Evolutionary conservation across 768 basidiomycete species (phyloP), one percentile per base, ranked within the genome.

Genomic region (Termitomyces sp.): DNA sequence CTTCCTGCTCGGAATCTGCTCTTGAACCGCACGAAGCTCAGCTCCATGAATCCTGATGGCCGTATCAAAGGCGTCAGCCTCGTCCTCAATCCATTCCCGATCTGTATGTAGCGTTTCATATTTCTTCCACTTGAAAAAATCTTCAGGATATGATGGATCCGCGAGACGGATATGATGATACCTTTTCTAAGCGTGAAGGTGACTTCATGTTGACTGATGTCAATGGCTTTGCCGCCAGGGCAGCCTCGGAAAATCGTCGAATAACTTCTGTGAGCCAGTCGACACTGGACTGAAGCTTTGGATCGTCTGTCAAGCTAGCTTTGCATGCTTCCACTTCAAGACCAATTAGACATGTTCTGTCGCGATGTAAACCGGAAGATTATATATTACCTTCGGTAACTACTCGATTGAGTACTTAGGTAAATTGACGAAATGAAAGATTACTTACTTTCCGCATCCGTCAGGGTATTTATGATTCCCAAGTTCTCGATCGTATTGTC

Each of bases 231-330:
- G 77, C 79, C 54, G 80, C 78, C 51, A 81, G 60, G 49, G 83
- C 78, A 32, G 89, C 86, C 35, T 85, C 85, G 7, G 90, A 89
- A 60, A 88, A 82, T 20, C 86, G 84, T 51, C 79, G 82, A 44
- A 87, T 75, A 25, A 82, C 83, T 68, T 94, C 91, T 0, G 86
- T 89, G 22, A 92, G 72, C 85, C 86, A 93, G 69, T 91, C 91
- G n/a, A 93, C 84, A 59, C 74, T 85, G 50, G 72, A 74, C 25
- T 76, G 70, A n/a, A 84, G 68, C 39, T 78, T 77, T 32, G 66
- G 69, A 65, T 80, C 83, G 56, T 74, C 74, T 0, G 82, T 79
- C 40, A 91, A 73, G 18, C 73, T 70, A 22, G 72, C 65, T 71
- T 83, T 88, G 69, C 81, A 81, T 55, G 78, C 76, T 65, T 92